Conservation (phyloP, 352 stramenopile species). For the Phytopythium cucurbitacearum region DNA sequence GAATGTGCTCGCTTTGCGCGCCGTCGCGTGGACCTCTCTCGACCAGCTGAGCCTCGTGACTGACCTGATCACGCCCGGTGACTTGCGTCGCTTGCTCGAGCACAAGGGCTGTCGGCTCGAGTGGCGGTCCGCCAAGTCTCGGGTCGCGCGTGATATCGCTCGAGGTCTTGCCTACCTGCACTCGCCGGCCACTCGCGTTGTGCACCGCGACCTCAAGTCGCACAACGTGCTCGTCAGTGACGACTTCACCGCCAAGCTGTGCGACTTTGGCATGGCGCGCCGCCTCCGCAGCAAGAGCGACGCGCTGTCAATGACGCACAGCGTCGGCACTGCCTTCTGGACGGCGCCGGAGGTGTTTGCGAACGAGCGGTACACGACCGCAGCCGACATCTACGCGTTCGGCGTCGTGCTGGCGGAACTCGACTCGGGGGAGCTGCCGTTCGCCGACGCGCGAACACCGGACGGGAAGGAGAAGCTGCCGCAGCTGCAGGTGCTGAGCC, state of each 20-base stretch:
- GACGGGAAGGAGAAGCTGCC: slow-evolving; percentile 16
- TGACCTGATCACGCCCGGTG: slow-evolving; percentile 41
- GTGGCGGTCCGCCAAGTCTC: slow-evolving; percentile 17
- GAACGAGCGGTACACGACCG: slow-evolving; percentile 30
- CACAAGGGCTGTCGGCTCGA: slow-evolving; percentile 7
- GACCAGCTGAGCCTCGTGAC: slow-evolving; percentile 37
- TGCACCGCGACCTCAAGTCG: slow-evolving; percentile 76
- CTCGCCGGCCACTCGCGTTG: slow-evolving; percentile 18
- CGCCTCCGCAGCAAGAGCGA: slow-evolving; percentile 8
- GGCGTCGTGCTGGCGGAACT: slow-evolving; percentile 18
- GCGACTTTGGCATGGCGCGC: slow-evolving; percentile 33
- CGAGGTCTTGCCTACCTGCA: slow-evolving; percentile 26
- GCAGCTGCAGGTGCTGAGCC: slow-evolving; percentile 24
- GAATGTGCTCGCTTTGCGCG: slow-evolving; percentile 31
- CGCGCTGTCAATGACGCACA: slow-evolving; percentile 23
- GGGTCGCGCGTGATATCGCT: slow-evolving; percentile 16
- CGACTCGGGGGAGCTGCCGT: slow-evolving; percentile 17
- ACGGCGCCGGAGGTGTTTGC: slow-evolving; percentile 39
- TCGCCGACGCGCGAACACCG: slow-evolving; percentile 9
- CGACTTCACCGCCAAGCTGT: slow-evolving; percentile 27
- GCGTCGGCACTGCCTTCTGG: slow-evolving; percentile 30
- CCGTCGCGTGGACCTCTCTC: slow-evolving; percentile 37
- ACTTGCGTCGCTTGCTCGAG: slow-evolving; percentile 33
- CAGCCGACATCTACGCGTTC: slow-evolving; percentile 21
- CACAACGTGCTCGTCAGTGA: slow-evolving; percentile 56